phyloP scores from a whole-genome alignment of 805 yeast genomes.

The Sugiyamaella floridensis region DNA sequence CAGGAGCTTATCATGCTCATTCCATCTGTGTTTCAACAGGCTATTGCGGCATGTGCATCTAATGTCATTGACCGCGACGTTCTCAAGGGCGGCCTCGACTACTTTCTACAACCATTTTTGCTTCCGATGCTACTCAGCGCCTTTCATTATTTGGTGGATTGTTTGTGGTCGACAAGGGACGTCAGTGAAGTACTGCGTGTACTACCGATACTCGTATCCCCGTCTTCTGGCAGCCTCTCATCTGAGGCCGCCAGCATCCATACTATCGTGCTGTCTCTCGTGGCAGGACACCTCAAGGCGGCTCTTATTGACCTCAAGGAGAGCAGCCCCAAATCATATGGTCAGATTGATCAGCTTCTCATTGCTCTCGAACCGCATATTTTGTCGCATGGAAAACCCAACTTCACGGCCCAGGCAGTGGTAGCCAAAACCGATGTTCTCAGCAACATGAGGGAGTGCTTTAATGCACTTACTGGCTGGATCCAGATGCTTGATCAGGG shows the following conservation, averaged over 20 bases:
- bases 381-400: not conserved
- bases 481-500: slow-evolving; percentile 19
- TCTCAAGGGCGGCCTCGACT: slow-evolving; percentile 74
- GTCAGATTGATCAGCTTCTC: slow-evolving; percentile 11
- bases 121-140: slow-evolving; percentile 51
- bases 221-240: slow-evolving; percentile 34
- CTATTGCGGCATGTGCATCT: slow-evolving; percentile 51
- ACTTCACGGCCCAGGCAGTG: not conserved
- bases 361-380: slow-evolving; percentile 13
- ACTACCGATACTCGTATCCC: slow-evolving; percentile 37
- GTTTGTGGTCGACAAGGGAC: slow-evolving; percentile 33
- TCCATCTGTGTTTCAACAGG: slow-evolving; percentile 69
- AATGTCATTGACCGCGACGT: slow-evolving; percentile 52
- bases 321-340: slow-evolving; percentile 5
- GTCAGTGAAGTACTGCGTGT: slow-evolving; percentile 34
- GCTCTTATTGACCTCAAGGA: slow-evolving; percentile 8
- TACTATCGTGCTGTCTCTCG: slow-evolving; percentile 32
- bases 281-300: slow-evolving; percentile 24
- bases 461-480: slow-evolving; percentile 20
- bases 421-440: not conserved
- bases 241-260: slow-evolving; percentile 43
- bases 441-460: slow-evolving; percentile 17
- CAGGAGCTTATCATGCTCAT: slow-evolving; percentile 62
- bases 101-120: slow-evolving; percentile 74
- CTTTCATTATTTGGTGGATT: slow-evolving; percentile 42